Conservation (phyloP, 2,329 filamentous ascomycete genomes). For the Stemphylium beticola region DNA sequence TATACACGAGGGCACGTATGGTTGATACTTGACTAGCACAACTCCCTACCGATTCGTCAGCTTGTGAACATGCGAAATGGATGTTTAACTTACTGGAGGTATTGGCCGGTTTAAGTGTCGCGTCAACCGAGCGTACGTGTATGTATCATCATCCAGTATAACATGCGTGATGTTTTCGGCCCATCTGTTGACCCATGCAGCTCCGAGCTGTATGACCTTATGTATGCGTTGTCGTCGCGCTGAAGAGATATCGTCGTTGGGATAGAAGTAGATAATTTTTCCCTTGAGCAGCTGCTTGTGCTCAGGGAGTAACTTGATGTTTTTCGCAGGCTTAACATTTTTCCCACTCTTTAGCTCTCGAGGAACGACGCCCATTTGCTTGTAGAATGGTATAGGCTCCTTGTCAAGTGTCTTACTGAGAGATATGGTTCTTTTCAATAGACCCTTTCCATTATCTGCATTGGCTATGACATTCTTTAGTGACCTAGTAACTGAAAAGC, state of each 20-base stretch:
- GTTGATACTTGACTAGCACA: constrained; percentile 57
- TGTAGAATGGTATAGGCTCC: constrained; percentile 35
- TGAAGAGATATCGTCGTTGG: constrained; percentile 75
- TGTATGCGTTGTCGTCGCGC: constrained; percentile 73
- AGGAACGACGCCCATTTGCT: constrained; percentile 34
- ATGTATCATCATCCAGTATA: constrained; percentile 70
- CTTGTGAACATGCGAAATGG: neutral
- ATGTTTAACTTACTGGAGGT: neutral
- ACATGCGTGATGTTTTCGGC: constrained; percentile 71
- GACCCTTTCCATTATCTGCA: constrained; percentile 6
- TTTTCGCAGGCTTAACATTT: constrained; percentile 34
- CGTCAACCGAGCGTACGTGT: constrained; percentile 70
- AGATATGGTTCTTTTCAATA: constrained; percentile 32
- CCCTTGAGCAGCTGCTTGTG: constrained; percentile 41
- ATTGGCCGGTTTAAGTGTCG: constrained; percentile 57
- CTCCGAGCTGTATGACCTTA: constrained; percentile 71
- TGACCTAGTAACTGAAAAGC: constrained; percentile 19
- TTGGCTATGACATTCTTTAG: constrained; percentile 1
- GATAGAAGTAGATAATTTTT: constrained; percentile 68
- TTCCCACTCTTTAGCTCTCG: constrained; percentile 39
- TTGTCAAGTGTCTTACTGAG: constrained; percentile 23
- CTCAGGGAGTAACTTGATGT: constrained; percentile 43
- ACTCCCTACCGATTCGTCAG: constrained; percentile 45
- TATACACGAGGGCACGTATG: constrained; percentile 54
- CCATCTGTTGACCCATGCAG: constrained; percentile 69